Conservation (phyloP, 352 stramenopile genomes). For the Phytophthora uliginosa region DNA sequence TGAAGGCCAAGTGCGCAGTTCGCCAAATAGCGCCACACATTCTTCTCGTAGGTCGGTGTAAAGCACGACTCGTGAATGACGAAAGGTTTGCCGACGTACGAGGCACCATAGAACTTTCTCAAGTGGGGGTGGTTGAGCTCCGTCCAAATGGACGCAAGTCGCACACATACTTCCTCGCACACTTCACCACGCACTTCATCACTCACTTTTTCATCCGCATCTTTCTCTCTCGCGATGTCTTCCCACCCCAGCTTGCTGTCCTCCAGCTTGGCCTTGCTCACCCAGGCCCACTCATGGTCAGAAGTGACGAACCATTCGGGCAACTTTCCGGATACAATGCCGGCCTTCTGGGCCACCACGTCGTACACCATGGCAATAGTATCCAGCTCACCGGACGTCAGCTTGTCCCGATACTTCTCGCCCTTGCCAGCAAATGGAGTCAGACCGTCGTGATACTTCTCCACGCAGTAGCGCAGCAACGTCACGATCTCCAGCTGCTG, state of each 20-base stretch:
- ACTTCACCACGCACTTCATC: slow-evolving; percentile 24
- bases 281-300: slow-evolving; percentile 38
- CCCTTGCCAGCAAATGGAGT: slow-evolving; percentile 27
- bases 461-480: slow-evolving; percentile 40
- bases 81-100: slow-evolving; percentile 42
- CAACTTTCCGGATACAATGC: slow-evolving; percentile 29
- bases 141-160: slow-evolving; percentile 34
- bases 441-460: slow-evolving; percentile 36
- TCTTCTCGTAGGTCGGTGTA: slow-evolving; percentile 35
- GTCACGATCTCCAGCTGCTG: slow-evolving; percentile 49
- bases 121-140: slow-evolving; percentile 44
- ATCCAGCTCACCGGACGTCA: slow-evolving; percentile 34
- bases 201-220: slow-evolving; percentile 19
- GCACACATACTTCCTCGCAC: slow-evolving; percentile 37
- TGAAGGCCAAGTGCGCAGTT: slow-evolving; percentile 43
- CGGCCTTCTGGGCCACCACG: slow-evolving; percentile 26
- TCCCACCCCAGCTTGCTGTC: slow-evolving; percentile 29
- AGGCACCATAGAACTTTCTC: slow-evolving; percentile 45
- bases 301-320: slow-evolving; percentile 46
- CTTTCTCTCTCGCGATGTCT: slow-evolving; percentile 15
- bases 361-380: slow-evolving; percentile 41
- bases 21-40: slow-evolving; percentile 35
- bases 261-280: slow-evolving; percentile 39
- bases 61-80: slow-evolving; percentile 41
- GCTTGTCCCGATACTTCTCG: slow-evolving; percentile 38